phyloP scores from a whole-genome alignment of 192 early-diverging fungal species.

The Coemansia erecta region DNA sequence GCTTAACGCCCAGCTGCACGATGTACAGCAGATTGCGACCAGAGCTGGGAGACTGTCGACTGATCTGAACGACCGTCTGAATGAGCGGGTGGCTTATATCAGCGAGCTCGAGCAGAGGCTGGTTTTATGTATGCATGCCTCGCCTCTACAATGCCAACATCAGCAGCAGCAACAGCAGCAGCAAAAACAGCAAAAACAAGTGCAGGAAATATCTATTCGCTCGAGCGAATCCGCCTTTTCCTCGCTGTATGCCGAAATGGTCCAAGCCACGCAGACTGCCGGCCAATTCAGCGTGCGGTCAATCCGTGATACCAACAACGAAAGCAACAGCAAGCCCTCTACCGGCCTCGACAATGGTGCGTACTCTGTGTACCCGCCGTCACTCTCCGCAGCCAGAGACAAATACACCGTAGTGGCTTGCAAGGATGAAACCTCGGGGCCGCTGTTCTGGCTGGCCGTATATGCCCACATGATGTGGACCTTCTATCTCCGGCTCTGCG shows the following conservation, averaged over 20 bases:
- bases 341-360: not conserved
- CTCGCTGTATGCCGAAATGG: constrained; percentile 29
- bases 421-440: not conserved
- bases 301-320: not conserved
- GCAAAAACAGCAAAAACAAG: too few species aligned
- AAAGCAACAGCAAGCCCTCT: not conserved
- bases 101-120: constrained; percentile 26
- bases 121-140: not conserved
- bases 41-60: constrained; percentile 9
- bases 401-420: not conserved
- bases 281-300: constrained; percentile 3
- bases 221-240: not conserved
- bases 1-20: constrained; percentile 13
- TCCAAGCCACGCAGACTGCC: constrained; percentile 24
- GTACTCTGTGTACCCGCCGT: not conserved
- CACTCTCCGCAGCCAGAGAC: constrained; percentile 1
- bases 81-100: constrained; percentile 17
- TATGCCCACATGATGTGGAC: constrained; percentile 42
- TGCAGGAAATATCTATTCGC: not conserved
- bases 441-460: constrained; percentile 35
- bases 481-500: constrained; percentile 24
- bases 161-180: too few species aligned
- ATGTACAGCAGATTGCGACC: constrained; percentile 13
- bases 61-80: constrained; percentile 16
- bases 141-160: not conserved